Base-by-base conservation (phyloP, 2,329 filamentous ascomycete species). In the Diaporthe vexans region DNA sequence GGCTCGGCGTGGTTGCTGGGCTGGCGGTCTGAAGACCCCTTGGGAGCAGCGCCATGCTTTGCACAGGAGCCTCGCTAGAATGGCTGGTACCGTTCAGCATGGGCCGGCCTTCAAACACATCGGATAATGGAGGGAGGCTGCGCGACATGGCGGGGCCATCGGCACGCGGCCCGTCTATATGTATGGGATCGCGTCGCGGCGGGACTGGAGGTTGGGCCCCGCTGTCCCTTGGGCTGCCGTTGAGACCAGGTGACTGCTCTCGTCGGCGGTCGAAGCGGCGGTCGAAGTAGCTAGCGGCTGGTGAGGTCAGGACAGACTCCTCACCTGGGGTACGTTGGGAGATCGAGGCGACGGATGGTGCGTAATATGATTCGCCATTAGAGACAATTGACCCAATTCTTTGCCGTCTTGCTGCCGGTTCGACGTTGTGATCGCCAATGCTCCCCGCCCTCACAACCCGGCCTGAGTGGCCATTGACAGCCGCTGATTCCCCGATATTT, bases 351-450 rank as follows among this genome's bases (percentile, higher is more conserved):
- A 84, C 78, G 4, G 81, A 81, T 3, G 84, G 81, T 0, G 87
- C 85, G 56, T 84, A 84, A 37, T 84, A 86, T 0, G 86, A 86
- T 56, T 88, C 87, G 1, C 84, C 81, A 19, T 84, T 80, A 0
- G 88, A 89, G 40, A 84, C 82, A 9, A 84, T 82, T 19, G 89
- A 90, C 57, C 84, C 84, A 57, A 89, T 79, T 59, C 88, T 83
- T 74, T 88, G 86, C 61, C 86, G 85, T 11, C 86, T 83, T 46
- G 81, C 81, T 15, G 85, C 83, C 5, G 87, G 85, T n/a, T 69
- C 70, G 61, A 63, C 51, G 56, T 19, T 43, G 33, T 58, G 26
- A 26, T 75, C 73, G 33, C 67, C 65, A 26, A 61, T 54, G 43
- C 73, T 69, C 5, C 54, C 73, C 46, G 51, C 46, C 58, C 73